Evolutionary conservation across 2,329 filamentous ascomycete species (phyloP), one percentile per base, ranked within the genome.

Genomic region (Trichoderma atrobrunneum): DNA sequence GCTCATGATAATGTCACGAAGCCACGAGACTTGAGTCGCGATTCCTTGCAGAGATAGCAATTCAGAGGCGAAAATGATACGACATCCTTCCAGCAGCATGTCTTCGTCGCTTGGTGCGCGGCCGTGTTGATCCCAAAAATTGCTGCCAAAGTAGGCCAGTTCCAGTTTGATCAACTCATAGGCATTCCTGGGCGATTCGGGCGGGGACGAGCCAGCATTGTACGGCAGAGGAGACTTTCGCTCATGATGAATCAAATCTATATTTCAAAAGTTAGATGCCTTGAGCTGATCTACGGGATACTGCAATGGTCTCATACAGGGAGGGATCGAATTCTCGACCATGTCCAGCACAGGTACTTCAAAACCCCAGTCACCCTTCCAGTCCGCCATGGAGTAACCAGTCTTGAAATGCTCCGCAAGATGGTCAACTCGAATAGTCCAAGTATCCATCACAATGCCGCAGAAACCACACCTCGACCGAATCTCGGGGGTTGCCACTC

Each of bases 351-450:
- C 86, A 43, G 87, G 85, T 32, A 83, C 82, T 70, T 91, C 89
- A 74, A 91, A 91, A 84, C 89, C 89, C 89, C 89, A 91, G 80
- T 90, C 89, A 82, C 89, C 89, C 84, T 90, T 89, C 89, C 89
- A 91, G 79, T 91, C 88, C 74, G 87, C 87, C 89, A 91, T 91
- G 76, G 87, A 88, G 74, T 86, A 87, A 81, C 89, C 89, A 30
- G 85, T 87, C 80, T 90, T 91, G 83, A 91, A 91, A 79, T 91
- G 89, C 74, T 90, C 88, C n/a, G 89, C 89, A 51, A 91, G 81
- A 77, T 91, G 89, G 76, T 91, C 89, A 18, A 87, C 84, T 77
- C 89, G 84, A 70, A 86, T 83, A 11, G 84, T 85, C 89, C 89
- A 91, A 59, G 86, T 89, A 75, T 88, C 87, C 83, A 91, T 86